Percentiles rank a stretch among this genome's conserved stretches.
phyloP scores from a whole-genome alignment of 2,329 filamentous ascomycete genomes.

The Didymella pomorum region DNA sequence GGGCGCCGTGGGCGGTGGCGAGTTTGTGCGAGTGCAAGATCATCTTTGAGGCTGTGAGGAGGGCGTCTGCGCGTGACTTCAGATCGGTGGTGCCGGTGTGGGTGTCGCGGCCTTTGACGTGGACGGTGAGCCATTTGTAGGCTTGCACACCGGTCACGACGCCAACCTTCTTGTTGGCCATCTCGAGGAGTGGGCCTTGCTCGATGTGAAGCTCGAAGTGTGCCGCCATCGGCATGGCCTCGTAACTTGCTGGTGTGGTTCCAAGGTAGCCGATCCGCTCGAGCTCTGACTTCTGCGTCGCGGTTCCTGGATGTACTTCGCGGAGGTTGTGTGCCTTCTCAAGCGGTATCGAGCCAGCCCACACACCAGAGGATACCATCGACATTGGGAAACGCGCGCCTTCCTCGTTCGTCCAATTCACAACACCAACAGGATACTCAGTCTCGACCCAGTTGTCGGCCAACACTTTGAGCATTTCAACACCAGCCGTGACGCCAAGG shows the following conservation, averaged over 20 bases:
- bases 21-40: constrained; percentile 71
- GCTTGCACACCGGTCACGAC: constrained; percentile 77
- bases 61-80: constrained; percentile 69
- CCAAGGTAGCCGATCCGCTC: constrained; percentile 77
- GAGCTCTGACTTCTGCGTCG: constrained; percentile 73
- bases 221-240: constrained; percentile 71
- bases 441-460: constrained; percentile 74
- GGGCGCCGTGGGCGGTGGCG: constrained; percentile 65
- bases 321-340: constrained; percentile 66
- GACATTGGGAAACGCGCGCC: constrained; percentile 80
- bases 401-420: constrained; percentile 87
- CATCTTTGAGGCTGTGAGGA: constrained; percentile 72
- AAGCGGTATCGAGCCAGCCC: constrained; percentile 72
- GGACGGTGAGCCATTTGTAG: constrained; percentile 76
- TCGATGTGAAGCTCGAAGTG: constrained; percentile 89
- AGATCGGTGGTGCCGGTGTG: constrained; percentile 81
- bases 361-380: constrained; percentile 78
- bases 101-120: constrained; percentile 70
- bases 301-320: constrained; percentile 67
- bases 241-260: constrained; percentile 62
- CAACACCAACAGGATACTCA: constrained; percentile 73
- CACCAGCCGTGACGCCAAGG: constrained; percentile 73
- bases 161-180: constrained; percentile 68
- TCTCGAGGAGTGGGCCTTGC: constrained; percentile 79
- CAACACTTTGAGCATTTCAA: constrained; percentile 75